These are phyloP conservation scores for Buddleja alternifolia DNA, from an alignment of 257 asterid genomes.

Conservation along the genomic window DNA sequence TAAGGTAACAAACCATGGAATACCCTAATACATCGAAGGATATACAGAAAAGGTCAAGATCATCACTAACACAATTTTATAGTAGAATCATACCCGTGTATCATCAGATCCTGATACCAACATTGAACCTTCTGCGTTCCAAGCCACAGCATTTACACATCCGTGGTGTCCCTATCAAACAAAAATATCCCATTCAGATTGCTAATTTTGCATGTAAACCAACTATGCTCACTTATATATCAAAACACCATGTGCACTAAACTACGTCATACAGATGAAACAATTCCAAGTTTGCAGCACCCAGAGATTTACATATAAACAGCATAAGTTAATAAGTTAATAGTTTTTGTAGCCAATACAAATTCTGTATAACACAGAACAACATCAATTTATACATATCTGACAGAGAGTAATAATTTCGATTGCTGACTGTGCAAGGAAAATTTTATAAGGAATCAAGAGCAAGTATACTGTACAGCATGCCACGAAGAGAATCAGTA, in stretches of 20 bases:
- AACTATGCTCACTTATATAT: constrained; percentile 2
- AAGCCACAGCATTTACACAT: constrained; percentile 90
- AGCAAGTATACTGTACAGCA: background rate
- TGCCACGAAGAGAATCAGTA: background rate
- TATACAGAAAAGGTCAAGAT: constrained; percentile 22
- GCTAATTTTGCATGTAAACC: constrained; percentile 7
- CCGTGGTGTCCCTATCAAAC: constrained; percentile 85
- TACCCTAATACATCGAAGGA: background rate
- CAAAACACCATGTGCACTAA: constrained; percentile 9
- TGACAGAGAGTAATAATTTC: background rate
- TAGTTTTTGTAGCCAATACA: constrained; percentile 11
- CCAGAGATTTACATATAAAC: background rate
- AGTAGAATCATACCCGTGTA: constrained; percentile 65
- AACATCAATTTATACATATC: background rate
- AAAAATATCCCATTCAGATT: constrained; percentile 25
- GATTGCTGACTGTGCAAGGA: background rate
- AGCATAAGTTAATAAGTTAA: background rate
- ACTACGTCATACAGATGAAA: constrained; percentile 22
- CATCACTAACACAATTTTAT: background rate
- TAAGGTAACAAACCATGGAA: constrained; percentile 2
- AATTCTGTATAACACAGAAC: constrained; percentile 16
- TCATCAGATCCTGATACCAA: constrained; percentile 98
- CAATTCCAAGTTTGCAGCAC: constrained; percentile 22
- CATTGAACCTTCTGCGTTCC: constrained; percentile 91
- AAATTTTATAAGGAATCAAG: background rate